A percentile compares a stretch with the other conserved stretches of the same genome.
phyloP scores from a whole-genome alignment of 768 basidiomycete species.

The Calocera viscosa region DNA sequence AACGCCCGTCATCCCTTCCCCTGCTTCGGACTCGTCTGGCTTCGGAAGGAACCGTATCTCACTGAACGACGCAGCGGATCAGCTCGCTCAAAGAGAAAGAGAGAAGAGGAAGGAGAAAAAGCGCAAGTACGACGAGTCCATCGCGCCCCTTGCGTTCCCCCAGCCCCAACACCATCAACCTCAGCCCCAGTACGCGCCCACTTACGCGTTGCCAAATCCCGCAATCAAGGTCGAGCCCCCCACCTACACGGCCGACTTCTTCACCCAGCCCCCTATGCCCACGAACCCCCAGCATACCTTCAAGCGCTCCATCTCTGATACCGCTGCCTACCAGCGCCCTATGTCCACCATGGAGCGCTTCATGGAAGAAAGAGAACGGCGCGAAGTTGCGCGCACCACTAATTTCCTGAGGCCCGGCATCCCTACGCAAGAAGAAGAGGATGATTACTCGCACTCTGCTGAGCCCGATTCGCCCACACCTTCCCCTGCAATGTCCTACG shows the following conservation, averaged over 20 bases:
- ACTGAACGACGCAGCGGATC: background rate
- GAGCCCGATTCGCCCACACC: background rate
- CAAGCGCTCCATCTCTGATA: background rate
- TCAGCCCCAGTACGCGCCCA: background rate
- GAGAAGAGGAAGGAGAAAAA: background rate
- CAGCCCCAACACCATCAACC: background rate
- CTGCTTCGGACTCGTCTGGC: slow-evolving; percentile 1
- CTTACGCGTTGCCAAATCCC: background rate
- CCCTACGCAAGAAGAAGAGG: background rate
- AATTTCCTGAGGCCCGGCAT: background rate
- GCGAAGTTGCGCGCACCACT: background rate
- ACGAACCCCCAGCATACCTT: background rate
- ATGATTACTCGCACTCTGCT: background rate
- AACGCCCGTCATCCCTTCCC: background rate
- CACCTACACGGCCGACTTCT: background rate
- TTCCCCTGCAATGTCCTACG: background rate
- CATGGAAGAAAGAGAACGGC: background rate
- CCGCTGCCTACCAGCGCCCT: background rate
- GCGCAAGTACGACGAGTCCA: background rate
- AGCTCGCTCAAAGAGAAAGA: background rate
- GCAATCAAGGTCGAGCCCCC: slow-evolving; percentile 1
- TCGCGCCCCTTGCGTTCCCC: background rate
- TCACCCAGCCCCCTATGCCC: background rate
- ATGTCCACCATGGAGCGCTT: background rate
- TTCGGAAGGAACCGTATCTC: background rate